A percentile compares a stretch with the other conserved stretches of the same genome.
Evolutionary conservation across 164 flowering plant species (phyloP).

Genomic region (Umbellularia californica): DNA sequence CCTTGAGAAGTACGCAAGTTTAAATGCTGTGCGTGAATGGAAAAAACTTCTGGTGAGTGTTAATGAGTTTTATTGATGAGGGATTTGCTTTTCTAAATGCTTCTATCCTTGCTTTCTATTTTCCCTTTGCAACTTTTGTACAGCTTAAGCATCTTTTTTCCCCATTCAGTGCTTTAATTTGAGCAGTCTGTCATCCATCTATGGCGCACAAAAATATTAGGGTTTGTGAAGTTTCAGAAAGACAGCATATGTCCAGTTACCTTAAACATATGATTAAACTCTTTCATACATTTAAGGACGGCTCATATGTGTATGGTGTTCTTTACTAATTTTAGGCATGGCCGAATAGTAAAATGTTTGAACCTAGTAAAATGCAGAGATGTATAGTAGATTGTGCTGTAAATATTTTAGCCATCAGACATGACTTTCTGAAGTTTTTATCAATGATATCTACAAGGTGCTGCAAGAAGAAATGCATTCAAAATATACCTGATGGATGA

Average conservation of each 20-base stretch:
- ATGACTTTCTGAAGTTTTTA: not conserved
- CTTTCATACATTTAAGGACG: too few relatives aligned
- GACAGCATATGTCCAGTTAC: not conserved
- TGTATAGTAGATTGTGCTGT: not conserved
- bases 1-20: constrained; percentile 76
- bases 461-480: not conserved
- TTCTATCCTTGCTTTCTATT: not conserved
- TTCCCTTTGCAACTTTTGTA: not conserved
- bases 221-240: not conserved
- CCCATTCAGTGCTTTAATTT: not conserved
- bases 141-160: not conserved
- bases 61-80: constrained; percentile 1
- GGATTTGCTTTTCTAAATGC: not conserved
- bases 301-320: not conserved
- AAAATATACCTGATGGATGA: not conserved
- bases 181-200: not conserved
- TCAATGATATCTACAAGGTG: not conserved
- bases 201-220: not conserved
- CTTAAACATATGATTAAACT: not conserved
- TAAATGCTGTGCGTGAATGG: constrained; percentile 81
- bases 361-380: not conserved
- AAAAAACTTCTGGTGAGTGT: constrained; percentile 77
- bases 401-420: not conserved
- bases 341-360: not conserved
- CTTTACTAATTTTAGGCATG: not conserved